These are phyloP conservation scores for Buddleja alternifolia DNA, from an alignment of 257 asterid species.

Conservation along the genomic window DNA sequence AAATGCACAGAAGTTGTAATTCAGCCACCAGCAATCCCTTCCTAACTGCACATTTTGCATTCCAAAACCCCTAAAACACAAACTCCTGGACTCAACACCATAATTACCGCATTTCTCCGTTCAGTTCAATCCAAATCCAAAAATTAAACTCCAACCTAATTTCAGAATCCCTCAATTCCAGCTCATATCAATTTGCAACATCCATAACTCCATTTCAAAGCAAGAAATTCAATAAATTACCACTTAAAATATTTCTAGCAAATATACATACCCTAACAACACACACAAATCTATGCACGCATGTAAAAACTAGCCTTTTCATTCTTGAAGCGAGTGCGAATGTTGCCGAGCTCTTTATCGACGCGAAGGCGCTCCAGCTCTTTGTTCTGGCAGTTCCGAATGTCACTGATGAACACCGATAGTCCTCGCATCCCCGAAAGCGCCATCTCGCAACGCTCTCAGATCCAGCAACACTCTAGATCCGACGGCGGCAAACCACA, in stretches of 20 bases:
- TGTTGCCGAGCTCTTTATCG: constrained; percentile 93
- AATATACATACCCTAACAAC: constrained; percentile 4
- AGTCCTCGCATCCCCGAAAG: constrained; percentile 98
- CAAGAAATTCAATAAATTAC: constrained; percentile 6
- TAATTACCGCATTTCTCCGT: background rate
- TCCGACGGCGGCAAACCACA: constrained; percentile 46
- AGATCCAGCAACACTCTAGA: constrained; percentile 67
- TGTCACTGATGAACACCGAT: constrained; percentile 96
- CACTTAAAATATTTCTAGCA: constrained; percentile 11
- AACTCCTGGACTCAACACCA: constrained; percentile 19
- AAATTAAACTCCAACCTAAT: constrained; percentile 17
- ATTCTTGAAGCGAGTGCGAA: constrained; percentile 89
- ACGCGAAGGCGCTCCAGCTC: constrained; percentile 98
- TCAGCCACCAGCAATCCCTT: constrained; percentile 9
- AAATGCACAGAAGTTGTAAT: background rate
- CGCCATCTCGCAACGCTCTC: constrained; percentile 68
- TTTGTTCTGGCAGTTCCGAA: constrained; percentile 94
- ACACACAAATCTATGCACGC: background rate
- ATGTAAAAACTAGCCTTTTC: constrained; percentile 67
- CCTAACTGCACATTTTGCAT: constrained; percentile 8
- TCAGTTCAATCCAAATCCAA: constrained; percentile 23
- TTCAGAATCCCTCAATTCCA: constrained; percentile 28
- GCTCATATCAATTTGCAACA: constrained; percentile 28
- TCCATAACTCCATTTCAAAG: constrained; percentile 18
- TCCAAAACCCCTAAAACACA: constrained; percentile 33